A percentile compares a stretch with the other conserved stretches of the same genome.
Conservation (phyloP, 2,329 filamentous ascomycete genomes). For the Calonectria pteridis region DNA sequence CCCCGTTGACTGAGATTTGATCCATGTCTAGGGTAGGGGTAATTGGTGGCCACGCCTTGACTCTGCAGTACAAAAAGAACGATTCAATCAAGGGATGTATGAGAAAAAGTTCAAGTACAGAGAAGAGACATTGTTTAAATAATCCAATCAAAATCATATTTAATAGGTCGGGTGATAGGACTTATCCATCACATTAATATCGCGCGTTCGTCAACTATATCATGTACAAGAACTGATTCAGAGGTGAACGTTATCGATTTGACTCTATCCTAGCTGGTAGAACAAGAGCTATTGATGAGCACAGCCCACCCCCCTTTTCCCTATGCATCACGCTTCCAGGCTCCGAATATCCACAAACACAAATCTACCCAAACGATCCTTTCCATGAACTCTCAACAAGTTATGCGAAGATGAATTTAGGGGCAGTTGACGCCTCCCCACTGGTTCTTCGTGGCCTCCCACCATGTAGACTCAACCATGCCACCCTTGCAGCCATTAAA, state of each 20-base stretch:
- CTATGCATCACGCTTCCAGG: background rate
- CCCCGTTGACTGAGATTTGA: too few species aligned
- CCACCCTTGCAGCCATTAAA: background rate
- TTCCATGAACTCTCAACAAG: background rate
- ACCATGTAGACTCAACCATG: background rate
- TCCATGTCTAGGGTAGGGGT: too few species aligned
- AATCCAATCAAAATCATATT: too few species aligned
- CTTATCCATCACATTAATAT: background rate
- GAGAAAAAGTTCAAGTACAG: too few species aligned
- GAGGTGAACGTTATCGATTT: background rate
- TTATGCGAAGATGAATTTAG: background rate
- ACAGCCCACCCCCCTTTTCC: background rate
- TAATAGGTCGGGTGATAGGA: too few species aligned
- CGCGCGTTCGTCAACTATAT: background rate
- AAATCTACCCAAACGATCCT: background rate
- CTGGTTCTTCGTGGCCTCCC: background rate
- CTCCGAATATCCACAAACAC: background rate
- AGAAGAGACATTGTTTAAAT: too few species aligned
- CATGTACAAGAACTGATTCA: background rate
- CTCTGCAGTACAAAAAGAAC: too few species aligned
- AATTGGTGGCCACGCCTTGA: too few species aligned
- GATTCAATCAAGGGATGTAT: too few species aligned
- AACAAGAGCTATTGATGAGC: background rate
- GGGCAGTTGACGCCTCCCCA: background rate
- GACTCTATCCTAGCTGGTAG: background rate